phyloP scores from a whole-genome alignment of 2,329 filamentous ascomycete genomes.

The Colletotrichum chrysophilum region DNA sequence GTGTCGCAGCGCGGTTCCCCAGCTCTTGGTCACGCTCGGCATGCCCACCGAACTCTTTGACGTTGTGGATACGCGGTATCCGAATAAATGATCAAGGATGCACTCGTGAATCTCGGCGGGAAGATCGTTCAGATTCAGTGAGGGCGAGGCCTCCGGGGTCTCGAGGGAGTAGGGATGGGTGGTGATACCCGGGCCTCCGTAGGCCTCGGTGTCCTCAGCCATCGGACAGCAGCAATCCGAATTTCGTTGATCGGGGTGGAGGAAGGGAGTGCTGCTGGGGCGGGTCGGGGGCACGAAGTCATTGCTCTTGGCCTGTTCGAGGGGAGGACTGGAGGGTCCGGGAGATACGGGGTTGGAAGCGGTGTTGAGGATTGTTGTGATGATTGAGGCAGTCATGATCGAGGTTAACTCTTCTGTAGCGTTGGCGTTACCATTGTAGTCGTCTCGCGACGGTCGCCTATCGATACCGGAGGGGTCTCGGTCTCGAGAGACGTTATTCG shows the following conservation, averaged over 20 bases:
- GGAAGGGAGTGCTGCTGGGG: slow-evolving; percentile 66
- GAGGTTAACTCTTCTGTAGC: slow-evolving; percentile 35
- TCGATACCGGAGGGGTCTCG: slow-evolving; percentile 13
- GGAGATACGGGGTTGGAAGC: slow-evolving; percentile 61
- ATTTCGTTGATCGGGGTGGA: slow-evolving; percentile 56
- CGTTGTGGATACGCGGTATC: slow-evolving; percentile 67
- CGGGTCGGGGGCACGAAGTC: slow-evolving; percentile 56
- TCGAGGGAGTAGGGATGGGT: slow-evolving; percentile 20
- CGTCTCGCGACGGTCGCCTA: slow-evolving; percentile 21
- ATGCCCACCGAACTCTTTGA: slow-evolving; percentile 61
- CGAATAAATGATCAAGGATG: slow-evolving; percentile 74
- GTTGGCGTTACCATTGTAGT: slow-evolving; percentile 19
- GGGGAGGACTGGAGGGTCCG: slow-evolving; percentile 56
- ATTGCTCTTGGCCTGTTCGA: slow-evolving; percentile 50
- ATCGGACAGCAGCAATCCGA: slow-evolving; percentile 41
- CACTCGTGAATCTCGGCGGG: slow-evolving; percentile 76
- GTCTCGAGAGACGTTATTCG: slow-evolving; percentile 8
- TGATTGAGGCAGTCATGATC: slow-evolving; percentile 41
- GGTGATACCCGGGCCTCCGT: slow-evolving; percentile 30
- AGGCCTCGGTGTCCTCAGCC: slow-evolving; percentile 30
- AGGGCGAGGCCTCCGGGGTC: slow-evolving; percentile 14
- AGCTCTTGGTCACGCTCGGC: slow-evolving; percentile 60
- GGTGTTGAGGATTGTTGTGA: slow-evolving; percentile 40
- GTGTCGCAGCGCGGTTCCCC: slow-evolving; percentile 70
- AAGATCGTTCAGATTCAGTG: slow-evolving; percentile 51